A percentile compares a stretch with the other conserved stretches of the same genome.
These are phyloP conservation scores for Pichia exigua DNA, from an alignment of 805 yeast species.

Conservation along the genomic window DNA sequence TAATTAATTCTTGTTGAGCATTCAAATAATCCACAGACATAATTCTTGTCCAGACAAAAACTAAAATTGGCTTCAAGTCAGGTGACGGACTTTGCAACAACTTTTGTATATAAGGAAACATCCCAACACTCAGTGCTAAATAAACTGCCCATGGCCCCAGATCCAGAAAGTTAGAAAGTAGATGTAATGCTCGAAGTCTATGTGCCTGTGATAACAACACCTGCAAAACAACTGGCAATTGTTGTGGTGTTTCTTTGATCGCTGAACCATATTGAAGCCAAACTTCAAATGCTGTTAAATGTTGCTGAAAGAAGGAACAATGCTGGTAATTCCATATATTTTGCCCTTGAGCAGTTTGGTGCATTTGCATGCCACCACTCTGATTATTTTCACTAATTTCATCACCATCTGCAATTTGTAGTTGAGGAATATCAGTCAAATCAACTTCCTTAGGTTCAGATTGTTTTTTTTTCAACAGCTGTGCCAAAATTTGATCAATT, in stretches of 20 bases:
- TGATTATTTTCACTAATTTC: not conserved
- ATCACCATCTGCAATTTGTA: conserved; percentile 20
- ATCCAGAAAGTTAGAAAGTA: conserved; percentile 80
- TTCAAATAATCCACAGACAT: conserved; percentile 90
- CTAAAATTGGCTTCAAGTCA: conserved; percentile 86
- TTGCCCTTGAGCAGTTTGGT: not conserved
- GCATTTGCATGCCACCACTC: not conserved
- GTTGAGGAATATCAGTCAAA: conserved; percentile 24
- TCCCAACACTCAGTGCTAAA: conserved; percentile 85
- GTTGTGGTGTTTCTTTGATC: conserved; percentile 84
- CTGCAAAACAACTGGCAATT: conserved; percentile 87
- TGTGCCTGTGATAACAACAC: conserved; percentile 91
- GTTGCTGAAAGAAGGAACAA: conserved; percentile 92
- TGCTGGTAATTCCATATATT: conserved; percentile 60
- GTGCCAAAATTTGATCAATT: conserved; percentile 83
- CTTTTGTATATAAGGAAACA: conserved; percentile 89
- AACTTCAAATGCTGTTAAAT: conserved; percentile 89
- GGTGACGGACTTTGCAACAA: conserved; percentile 91
- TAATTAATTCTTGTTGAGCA: conserved; percentile 86
- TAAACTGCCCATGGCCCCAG: conserved; percentile 98
- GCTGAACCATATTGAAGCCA: conserved; percentile 92
- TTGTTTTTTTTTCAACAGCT: conserved; percentile 40
- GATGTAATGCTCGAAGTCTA: conserved; percentile 76
- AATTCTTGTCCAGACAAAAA: conserved; percentile 95
- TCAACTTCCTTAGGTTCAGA: conserved; percentile 20